These are phyloP conservation scores for Colletotrichum melonis DNA, from an alignment of 2,329 filamentous ascomycete genomes.

Conservation along the genomic window DNA sequence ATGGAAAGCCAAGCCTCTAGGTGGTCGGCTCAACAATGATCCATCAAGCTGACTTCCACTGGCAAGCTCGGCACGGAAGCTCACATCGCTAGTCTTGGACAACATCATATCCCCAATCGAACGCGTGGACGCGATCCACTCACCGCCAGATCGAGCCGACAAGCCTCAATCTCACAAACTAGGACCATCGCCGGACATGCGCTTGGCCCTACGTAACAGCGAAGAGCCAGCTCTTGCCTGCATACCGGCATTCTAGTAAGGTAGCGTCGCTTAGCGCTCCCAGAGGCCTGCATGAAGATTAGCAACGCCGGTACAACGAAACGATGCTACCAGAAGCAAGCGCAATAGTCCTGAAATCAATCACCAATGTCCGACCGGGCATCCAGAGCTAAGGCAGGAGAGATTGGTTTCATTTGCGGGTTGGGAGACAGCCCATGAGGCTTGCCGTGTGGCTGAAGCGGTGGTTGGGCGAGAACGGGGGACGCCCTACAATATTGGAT, in stretches of 20 bases:
- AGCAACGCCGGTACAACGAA: neutral
- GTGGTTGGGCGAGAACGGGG: constrained; percentile 16
- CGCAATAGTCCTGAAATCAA: neutral
- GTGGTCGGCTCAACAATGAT: neutral
- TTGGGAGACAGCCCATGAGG: neutral
- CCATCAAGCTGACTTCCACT: neutral
- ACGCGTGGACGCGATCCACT: constrained; percentile 19
- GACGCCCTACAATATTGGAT: neutral
- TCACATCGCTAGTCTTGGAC: constrained; percentile 15
- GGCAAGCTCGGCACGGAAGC: constrained; percentile 6
- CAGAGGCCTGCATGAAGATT: neutral
- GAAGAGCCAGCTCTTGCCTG: neutral
- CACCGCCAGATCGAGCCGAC: constrained; percentile 9
- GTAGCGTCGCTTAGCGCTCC: neutral
- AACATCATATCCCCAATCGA: constrained; percentile 14
- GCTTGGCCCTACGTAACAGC: constrained; percentile 18
- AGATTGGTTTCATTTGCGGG: constrained; percentile 14
- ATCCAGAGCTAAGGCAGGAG: neutral
- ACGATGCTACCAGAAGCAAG: neutral
- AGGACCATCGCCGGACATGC: neutral
- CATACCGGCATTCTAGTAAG: constrained; percentile 1
- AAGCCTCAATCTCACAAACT: neutral
- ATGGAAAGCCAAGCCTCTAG: neutral
- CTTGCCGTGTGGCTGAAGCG: constrained; percentile 29
- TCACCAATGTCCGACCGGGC: neutral